phyloP scores from a whole-genome alignment of 805 yeast species.

The Pichia manshurica region DNA sequence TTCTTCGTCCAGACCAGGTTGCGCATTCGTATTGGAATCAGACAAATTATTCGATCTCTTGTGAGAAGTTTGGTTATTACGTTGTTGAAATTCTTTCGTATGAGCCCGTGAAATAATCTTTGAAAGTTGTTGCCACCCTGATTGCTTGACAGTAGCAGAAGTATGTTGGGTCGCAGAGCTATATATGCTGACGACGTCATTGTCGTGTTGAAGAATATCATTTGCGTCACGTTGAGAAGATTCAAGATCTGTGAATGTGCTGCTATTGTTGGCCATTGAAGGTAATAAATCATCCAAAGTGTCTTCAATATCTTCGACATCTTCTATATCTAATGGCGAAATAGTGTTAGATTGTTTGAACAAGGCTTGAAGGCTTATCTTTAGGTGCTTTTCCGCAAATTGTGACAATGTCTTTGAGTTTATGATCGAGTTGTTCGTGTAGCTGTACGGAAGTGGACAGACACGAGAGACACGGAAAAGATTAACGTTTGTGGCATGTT shows the following conservation, averaged over 20 bases:
- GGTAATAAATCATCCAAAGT: not conserved
- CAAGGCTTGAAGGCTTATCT: not conserved
- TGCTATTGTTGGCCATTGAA: not conserved
- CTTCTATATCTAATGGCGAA: not conserved
- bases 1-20: not conserved
- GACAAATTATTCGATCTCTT: not conserved
- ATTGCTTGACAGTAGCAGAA: conserved; percentile 1
- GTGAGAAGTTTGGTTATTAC: not conserved
- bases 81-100: conserved; percentile 75
- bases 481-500: conserved; percentile 85
- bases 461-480: conserved; percentile 84
- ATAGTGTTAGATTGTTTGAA: not conserved
- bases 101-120: conserved; percentile 69
- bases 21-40: not conserved
- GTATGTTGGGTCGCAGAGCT: conserved; percentile 8
- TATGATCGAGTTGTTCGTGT: conserved; percentile 14
- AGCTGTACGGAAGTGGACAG: conserved; percentile 75
- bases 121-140: conserved; percentile 33
- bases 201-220: not conserved
- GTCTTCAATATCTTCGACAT: not conserved
- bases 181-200: conserved; percentile 28
- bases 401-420: not conserved
- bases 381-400: not conserved
- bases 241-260: not conserved
- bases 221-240: not conserved